Evolutionary conservation across 2,329 filamentous ascomycete genomes (phyloP), one percentile per base, ranked within the genome.

Genomic region (Eurotiales sp.): DNA sequence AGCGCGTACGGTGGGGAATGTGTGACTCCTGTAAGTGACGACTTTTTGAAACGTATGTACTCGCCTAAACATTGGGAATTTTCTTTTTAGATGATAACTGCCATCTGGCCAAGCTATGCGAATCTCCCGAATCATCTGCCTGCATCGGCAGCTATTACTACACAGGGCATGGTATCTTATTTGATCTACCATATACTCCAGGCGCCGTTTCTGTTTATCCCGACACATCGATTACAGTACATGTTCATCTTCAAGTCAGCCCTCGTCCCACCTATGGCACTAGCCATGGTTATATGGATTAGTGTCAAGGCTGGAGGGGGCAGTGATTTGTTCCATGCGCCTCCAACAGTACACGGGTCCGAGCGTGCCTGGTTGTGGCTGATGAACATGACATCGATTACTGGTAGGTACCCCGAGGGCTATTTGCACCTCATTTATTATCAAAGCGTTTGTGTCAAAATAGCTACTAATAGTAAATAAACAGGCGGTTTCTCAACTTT

Each of bases 81-180:
- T 4, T 23, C 2, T 15, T 25, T 50, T 10, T 17, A 51, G 51
- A 74, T 78, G 59, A 61, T 77, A 23, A 64, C 62, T 3, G 70
- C 74, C 10, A 72, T 75, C 46, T 83, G 80, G 77, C 81, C 82
- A 0, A 77, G 74, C 8, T 84, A 81, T 56, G 64, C 73, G 1
- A 69, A 70, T 0, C 69, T 83, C 10, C 70, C 73, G 0, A 84
- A 85, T 57, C 65, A 70, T 22, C 42, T 62, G 2, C 58, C 59
- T 8, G 51, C n/a, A 40, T 54, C 53, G 5, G 58, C 56, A n/a
- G 58, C 48, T 17, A 61, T 61, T 19, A 61, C 58, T 7, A 61
- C 56, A 2, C 55, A 58, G 29, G 58, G 54, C 8, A 58, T 61
- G 57, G 43, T 60, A 8, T 58, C 54, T 11, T 59, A 58, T 30